Base-by-base conservation (phyloP, 1,284 basidiomycete genomes). In the Puccinia coronata region DNA sequence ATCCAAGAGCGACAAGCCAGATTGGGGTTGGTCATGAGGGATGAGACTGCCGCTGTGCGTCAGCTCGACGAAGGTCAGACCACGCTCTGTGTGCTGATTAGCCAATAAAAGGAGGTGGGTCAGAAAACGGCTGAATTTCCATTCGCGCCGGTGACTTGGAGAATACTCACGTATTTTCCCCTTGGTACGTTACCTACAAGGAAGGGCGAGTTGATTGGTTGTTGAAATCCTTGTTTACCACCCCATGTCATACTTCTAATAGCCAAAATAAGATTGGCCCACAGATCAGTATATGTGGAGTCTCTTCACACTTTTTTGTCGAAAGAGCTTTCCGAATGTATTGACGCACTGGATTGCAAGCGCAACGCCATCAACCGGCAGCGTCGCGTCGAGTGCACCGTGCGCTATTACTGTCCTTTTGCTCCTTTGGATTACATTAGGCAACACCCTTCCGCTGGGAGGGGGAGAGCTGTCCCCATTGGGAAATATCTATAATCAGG, bases 211-310 rank as follows among this genome's bases (percentile, higher is more conserved):
- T 70, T 83, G 16, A 83, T 81, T n/a, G 76, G 79, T 6, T 70
- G 47, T 63, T 85, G 83, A 83, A 86, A 85, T n/a, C 85, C 85
- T 81, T 84, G 84, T 41, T 81, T 47, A 8, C 83, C 83, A 9
- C 82, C 82, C 85, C 85, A 86, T 23, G 84, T 85, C 83, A 84
- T 84, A 82, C 85, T 85, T 53, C 85, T 85, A 63, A 63, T 53
- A 41, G 41, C 12, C 28, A 59, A 8, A 63, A 34, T 16, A 39
- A 12, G 36, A 61, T 61, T 61, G 34, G 9, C 12, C 20, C 2
- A 23, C 34, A 39, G 36, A 18, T 63, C 20, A 63, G 61, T 63
- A 34, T 39, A 78, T n/a, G n/a, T n/a, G 78, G 82, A 83, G 6
- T 12, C 34, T 34, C 28, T 59, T 16, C 14, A n/a, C 28, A 25